A percentile compares a stretch with the other conserved stretches of the same genome.
phyloP scores from a whole-genome alignment of 139 green algal genomes.

The Coelastrella sp. region DNA sequence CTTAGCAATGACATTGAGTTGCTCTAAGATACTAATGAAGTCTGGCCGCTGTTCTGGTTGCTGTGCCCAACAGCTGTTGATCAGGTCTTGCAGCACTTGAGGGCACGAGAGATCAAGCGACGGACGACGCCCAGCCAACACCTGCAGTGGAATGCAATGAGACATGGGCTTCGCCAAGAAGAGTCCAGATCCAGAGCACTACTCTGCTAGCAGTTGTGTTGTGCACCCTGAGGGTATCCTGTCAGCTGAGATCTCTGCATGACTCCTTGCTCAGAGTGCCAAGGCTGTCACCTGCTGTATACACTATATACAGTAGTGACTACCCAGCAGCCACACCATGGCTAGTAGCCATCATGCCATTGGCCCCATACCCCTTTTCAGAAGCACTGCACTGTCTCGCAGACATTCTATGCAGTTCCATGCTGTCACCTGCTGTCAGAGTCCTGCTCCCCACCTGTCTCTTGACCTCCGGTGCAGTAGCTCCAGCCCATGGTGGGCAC shows the following conservation, averaged over 20 bases:
- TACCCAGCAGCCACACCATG: neutral
- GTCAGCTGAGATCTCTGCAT: too few species aligned
- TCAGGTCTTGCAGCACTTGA: neutral
- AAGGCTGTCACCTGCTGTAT: too few species aligned
- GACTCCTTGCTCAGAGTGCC: neutral
- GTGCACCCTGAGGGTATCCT: too few species aligned
- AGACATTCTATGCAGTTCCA: neutral
- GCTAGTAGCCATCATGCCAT: neutral
- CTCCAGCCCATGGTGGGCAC: slow-evolving; percentile 35
- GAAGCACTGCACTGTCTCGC: neutral
- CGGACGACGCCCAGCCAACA: slow-evolving; percentile 62
- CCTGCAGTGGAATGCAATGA: slow-evolving; percentile 24
- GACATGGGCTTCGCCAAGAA: slow-evolving; percentile 8
- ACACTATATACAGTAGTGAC: neutral
- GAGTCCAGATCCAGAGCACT: too few species aligned
- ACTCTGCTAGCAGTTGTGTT: too few species aligned
- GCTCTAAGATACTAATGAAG: slow-evolving; percentile 30
- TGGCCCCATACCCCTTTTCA: neutral
- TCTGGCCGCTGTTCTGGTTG: slow-evolving; percentile 18
- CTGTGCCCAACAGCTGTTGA: slow-evolving; percentile 19
- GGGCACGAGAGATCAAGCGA: slow-evolving; percentile 59
- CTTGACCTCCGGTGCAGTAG: slow-evolving; percentile 14
- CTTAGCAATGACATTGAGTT: slow-evolving; percentile 4
- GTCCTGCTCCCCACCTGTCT: too few species aligned
- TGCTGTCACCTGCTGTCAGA: neutral